Evolutionary conservation across 352 stramenopile genomes (phyloP), one percentile per base, ranked within the genome.

Genomic region (Globisporangium parvum): DNA sequence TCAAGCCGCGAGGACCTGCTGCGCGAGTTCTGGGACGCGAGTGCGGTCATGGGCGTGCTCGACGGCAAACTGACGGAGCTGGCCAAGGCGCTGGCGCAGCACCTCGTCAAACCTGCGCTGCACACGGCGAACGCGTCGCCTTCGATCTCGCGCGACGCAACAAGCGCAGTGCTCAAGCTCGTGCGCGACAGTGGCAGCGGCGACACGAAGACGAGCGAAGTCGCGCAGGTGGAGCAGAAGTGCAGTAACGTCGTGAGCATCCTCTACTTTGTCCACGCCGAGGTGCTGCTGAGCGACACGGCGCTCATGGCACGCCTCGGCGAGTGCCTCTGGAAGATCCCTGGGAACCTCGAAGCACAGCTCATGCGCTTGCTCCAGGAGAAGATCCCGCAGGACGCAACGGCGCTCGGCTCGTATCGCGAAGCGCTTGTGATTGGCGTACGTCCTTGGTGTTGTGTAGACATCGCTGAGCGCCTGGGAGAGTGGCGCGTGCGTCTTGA

Each of bases 321-420:
- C 20, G 76, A 75, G 15, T 65, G 83, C 6, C 57, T 91, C 42
- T 91, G 80, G 78, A 91, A 84, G 45, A 78, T 80, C 41, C 80
- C 80, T 20, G 78, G 78, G 6, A 86, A 87, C 55, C 61, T 91
- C 9, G 80, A 91, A 53, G 70, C 73, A 4, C 73, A 87, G 47
- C 61, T 91, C 37, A 73, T 85, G 51, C 71, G 71, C 33, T 35
- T 86, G 26, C 54, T 91, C 3, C 76, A 88, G 37, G 73, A 87
- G 46, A 83, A 79, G 35, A 88, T 91, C 33, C 80, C 80, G 0
- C 78, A 88, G 50, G 78, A 88, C 51, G 60, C 71, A 31, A 59
- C 66, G 3, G 65, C 71, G 4, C 66, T 88, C 20, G 69, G 77
- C 15, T 51, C 57, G 24, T 91, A 87, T 53, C 63, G 75, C 23